Evolutionary conservation across 202 grass and related monocot species (phyloP), one percentile per base, ranked within the genome.

Genomic region (Setaria viridis): DNA sequence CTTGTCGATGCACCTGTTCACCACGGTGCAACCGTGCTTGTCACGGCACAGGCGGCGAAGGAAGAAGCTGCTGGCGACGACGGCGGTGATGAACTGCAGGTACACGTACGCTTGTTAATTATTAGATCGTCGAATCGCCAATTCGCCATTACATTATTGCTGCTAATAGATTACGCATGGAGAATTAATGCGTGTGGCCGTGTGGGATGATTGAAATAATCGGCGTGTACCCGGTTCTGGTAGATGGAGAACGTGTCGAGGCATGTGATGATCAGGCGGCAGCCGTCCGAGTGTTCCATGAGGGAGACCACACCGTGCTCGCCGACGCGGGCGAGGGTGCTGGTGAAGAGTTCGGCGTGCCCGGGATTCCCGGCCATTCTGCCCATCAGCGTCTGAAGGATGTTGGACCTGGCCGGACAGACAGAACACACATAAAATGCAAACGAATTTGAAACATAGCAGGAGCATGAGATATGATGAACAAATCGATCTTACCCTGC

Each of bases 321-420:
- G 3, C 72, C 78, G 12, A 19, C 53, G 74, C 65, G 9, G 83
- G 64, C 83, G 53, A 85, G 84, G 54, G 17, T 35, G 30, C 43
- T 11, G 30, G 46, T 30, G 76, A 86, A 80, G 3, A 48, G 32
- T 57, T 42, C 57, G 0, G 17, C 68, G 11, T 64, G 67, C 2
- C 37, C 67, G 1, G 2, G 33, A 4, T 41, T 68, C 10, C 10
- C 9, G 3, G 34, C 6, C 19, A 86, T 72, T 35, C 76, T 79
- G 9, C 3, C 35, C 1, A 88, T 19, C 79, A 88, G 59, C 33
- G 32, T 45, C 80, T 84, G 70, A 7, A 88, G 78, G 43, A 83
- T 35, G n/a, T n/a, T 88, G 64, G 86, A 76, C 49, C 86, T 83
- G 47, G 20, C 25, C 15, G 0, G 48, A 11, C 15, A 43, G 7